phyloP scores from a whole-genome alignment of 2,329 filamentous ascomycete species.

The Ceratocystis lukuohia region DNA sequence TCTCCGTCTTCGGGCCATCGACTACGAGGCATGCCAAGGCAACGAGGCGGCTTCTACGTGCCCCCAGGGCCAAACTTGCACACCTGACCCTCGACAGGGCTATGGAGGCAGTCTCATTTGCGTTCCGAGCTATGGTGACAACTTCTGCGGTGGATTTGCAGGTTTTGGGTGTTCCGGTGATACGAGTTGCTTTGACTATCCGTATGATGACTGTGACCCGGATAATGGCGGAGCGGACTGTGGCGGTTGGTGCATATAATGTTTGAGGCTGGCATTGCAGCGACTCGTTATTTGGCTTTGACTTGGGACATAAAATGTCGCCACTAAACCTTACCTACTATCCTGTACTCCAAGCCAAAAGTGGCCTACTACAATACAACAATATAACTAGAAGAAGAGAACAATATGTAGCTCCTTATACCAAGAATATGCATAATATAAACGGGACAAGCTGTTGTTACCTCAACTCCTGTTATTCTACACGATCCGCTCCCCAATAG shows the following conservation, averaged over 20 bases:
- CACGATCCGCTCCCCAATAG: constrained; percentile 35
- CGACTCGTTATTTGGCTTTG: too few relatives aligned
- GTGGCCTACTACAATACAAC: neutral
- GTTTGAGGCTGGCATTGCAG: too few relatives aligned
- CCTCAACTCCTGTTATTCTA: constrained; percentile 14
- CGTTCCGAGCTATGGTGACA: neutral
- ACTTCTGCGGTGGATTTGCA: neutral
- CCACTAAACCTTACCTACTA: too few relatives aligned
- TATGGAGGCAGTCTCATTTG: neutral
- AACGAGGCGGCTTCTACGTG: neutral
- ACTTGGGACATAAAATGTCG: too few relatives aligned
- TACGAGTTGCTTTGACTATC: neutral
- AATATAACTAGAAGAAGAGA: too few relatives aligned
- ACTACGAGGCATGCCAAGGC: neutral
- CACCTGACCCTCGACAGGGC: neutral
- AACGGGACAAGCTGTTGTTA: neutral
- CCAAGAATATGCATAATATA: neutral
- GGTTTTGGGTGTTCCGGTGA: neutral
- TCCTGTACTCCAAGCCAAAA: neutral
- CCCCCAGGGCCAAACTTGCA: neutral
- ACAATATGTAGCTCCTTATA: too few relatives aligned
- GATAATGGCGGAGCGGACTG: neutral
- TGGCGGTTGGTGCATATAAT: neutral
- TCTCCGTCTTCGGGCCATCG: neutral
- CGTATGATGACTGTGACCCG: constrained; percentile 9